Evolutionary conservation across 768 basidiomycete genomes (phyloP).

Genomic region (Pisolithus marmoratus): DNA sequence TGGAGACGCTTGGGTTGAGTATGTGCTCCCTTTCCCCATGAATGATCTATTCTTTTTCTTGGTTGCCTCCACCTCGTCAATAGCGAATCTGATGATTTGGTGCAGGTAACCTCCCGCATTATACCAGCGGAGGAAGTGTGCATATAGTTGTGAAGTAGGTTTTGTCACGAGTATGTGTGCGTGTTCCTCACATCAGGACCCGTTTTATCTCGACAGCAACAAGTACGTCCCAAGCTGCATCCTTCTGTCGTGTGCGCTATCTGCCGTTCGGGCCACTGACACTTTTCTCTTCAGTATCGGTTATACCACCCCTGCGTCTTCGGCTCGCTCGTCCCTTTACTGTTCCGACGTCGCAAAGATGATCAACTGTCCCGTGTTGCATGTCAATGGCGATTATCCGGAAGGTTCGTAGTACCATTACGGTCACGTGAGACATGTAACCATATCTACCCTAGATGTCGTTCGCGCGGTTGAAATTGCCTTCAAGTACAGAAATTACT

Average conservation of each 20-base stretch:
- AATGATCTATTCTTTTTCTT: neutral
- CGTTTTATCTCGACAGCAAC: slow-evolving; percentile 37
- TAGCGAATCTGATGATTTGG: neutral
- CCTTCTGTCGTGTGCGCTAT: neutral
- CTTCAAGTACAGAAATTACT: slow-evolving; percentile 79
- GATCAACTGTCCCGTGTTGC: slow-evolving; percentile 83
- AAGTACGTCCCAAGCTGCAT: slow-evolving; percentile 35
- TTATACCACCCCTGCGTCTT: slow-evolving; percentile 85
- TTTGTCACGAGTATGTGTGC: neutral
- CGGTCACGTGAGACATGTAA: neutral
- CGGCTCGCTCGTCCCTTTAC: slow-evolving; percentile 80
- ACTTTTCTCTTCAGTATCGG: slow-evolving; percentile 57
- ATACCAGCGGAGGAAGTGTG: slow-evolving; percentile 84
- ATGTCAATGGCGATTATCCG: slow-evolving; percentile 88
- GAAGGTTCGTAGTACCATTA: slow-evolving; percentile 45
- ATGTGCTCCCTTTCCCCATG: slow-evolving; percentile 17
- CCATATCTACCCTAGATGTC: slow-evolving; percentile 56
- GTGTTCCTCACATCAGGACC: slow-evolving; percentile 1
- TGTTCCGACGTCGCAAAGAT: slow-evolving; percentile 87
- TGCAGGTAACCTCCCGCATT: slow-evolving; percentile 82
- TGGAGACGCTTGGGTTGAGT: slow-evolving; percentile 85
- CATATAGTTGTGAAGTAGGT: slow-evolving; percentile 89
- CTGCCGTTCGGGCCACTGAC: too few species aligned
- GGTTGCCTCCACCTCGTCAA: neutral
- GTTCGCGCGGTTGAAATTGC: slow-evolving; percentile 82